phyloP scores from a whole-genome alignment of 192 early-diverging fungal species.

The Backusella mclennaniae region DNA sequence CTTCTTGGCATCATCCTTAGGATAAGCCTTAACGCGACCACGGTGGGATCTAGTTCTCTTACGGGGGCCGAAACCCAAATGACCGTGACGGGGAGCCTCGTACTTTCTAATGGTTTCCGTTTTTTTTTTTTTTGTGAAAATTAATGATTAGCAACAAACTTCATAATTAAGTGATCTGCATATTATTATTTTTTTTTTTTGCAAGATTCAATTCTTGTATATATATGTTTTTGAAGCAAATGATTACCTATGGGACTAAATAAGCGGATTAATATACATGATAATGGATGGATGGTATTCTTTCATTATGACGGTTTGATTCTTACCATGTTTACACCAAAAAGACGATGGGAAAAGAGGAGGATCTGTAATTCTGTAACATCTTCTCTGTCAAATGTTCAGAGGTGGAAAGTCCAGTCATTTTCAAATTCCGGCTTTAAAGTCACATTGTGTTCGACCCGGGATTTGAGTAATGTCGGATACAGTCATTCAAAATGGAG shows the following conservation, averaged over 20 bases:
- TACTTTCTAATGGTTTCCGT: neutral
- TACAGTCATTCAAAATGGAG: no score
- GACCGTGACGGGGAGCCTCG: slow-evolving; percentile 85
- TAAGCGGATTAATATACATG: neutral
- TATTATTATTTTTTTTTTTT: neutral
- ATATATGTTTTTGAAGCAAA: neutral
- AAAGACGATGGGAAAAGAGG: slow-evolving; percentile 18
- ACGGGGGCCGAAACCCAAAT: slow-evolving; percentile 63
- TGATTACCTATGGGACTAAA: slow-evolving; percentile 15
- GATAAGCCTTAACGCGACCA: slow-evolving; percentile 99
- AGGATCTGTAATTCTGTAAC: neutral
- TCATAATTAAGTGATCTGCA: neutral
- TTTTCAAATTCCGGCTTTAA: neutral
- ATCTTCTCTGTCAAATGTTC: neutral
- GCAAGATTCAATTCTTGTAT: neutral
- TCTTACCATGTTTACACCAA: slow-evolving; percentile 19
- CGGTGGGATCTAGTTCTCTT: slow-evolving; percentile 93
- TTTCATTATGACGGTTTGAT: neutral
- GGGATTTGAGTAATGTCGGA: neutral
- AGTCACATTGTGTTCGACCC: neutral
- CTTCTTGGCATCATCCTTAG: slow-evolving; percentile 96
- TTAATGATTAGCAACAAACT: neutral
- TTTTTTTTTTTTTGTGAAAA: neutral
- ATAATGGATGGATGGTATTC: neutral
- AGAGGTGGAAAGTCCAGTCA: neutral